Evolutionary conservation across 2,329 filamentous ascomycete species (phyloP), one percentile per base, ranked within the genome.

Genomic region (Aspergillus tanneri): DNA sequence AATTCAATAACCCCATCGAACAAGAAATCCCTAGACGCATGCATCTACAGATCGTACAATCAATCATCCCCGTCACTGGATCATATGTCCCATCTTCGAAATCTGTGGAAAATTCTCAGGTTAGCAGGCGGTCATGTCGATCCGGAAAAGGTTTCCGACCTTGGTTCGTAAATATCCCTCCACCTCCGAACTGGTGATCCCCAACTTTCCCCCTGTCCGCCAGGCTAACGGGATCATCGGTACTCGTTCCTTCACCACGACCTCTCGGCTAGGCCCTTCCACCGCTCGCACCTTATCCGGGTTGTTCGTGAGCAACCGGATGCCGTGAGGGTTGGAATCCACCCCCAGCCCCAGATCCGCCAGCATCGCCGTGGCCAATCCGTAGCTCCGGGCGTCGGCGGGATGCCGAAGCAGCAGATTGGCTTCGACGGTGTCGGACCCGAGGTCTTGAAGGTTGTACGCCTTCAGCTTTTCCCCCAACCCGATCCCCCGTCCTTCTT

Each of bases 361-460:
- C 45, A 99, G 76, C 80, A 99, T 97, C 0, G 92, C 91, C 1
- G 93, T 99, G 2, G 93, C 93, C n/a, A 99, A 74, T 1, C 93
- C 93, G 64, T 99, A 99, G 60, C 89, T 96, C 45, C 93, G 78
- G 18, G 93, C 93, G 69, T 99, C 93, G 1, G 93, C 93, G 0
- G 93, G 93, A 69, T 99, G 93, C 36, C 93, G 79, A 34, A 99
- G 76, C 19, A 97, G 70, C 37, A 99, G 73, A 62, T 99, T 99
- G 2, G 93, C 93, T 72, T 99, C 90, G 27, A 97, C 95, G 0
- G 93, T 99, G 70, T 99, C 93, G n/a, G 88, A 91, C 0, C 93
- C 93, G 21, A 99, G 76, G 71, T 99, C 93, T 68, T 99, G 93
- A 35, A 99, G 77, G 64, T 99, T 99, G 71, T 99, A 99, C 4